phyloP scores from a whole-genome alignment of 2,329 filamentous ascomycete genomes.

The Cladophialophora exuberans region DNA sequence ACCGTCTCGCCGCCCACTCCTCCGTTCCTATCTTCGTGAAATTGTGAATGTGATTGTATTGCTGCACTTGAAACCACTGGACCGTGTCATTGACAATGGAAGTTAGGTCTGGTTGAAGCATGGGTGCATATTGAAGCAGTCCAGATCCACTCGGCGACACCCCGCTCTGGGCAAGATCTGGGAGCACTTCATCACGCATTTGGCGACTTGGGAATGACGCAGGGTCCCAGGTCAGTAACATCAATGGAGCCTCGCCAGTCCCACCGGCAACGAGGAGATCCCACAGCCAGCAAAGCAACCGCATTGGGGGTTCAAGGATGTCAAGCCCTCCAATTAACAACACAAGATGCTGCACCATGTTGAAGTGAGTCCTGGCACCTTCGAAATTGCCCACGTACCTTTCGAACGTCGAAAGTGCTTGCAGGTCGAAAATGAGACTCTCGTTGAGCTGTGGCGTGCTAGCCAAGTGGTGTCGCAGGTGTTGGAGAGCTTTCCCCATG shows the following conservation, averaged over 20 bases:
- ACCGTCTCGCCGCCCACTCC: slow-evolving; percentile 12
- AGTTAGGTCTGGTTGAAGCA: slow-evolving; percentile 2
- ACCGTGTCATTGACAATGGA: slow-evolving; percentile 14
- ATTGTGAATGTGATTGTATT: slow-evolving; percentile 15
- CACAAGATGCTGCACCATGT: slow-evolving; percentile 24
- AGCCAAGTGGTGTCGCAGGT: slow-evolving; percentile 20
- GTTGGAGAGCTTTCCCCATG: slow-evolving; percentile 22
- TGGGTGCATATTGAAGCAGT: slow-evolving; percentile 6
- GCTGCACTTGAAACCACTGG: slow-evolving; percentile 24
- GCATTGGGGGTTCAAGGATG: slow-evolving; percentile 10
- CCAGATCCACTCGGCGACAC: slow-evolving; percentile 15
- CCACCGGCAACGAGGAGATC: slow-evolving; percentile 20
- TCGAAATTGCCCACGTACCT: slow-evolving; percentile 22
- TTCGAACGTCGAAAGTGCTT: slow-evolving; percentile 23
- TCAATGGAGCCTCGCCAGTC: slow-evolving; percentile 15
- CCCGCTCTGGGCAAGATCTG: slow-evolving; percentile 9
- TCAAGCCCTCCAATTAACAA: slow-evolving; percentile 14
- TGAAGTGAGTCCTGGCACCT: slow-evolving; percentile 23
- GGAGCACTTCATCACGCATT: slow-evolving; percentile 13
- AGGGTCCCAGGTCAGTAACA: slow-evolving; percentile 21
- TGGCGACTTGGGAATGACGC: slow-evolving; percentile 10
- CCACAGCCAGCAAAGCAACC: slow-evolving; percentile 15
- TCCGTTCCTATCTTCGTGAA: slow-evolving; percentile 4
- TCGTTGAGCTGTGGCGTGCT: slow-evolving; percentile 10
- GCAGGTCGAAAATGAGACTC: slow-evolving; percentile 24